A percentile compares a stretch with the other conserved stretches of the same genome.
phyloP scores from a whole-genome alignment of 2,329 filamentous ascomycete genomes.

The Xylariaceae sp. region DNA sequence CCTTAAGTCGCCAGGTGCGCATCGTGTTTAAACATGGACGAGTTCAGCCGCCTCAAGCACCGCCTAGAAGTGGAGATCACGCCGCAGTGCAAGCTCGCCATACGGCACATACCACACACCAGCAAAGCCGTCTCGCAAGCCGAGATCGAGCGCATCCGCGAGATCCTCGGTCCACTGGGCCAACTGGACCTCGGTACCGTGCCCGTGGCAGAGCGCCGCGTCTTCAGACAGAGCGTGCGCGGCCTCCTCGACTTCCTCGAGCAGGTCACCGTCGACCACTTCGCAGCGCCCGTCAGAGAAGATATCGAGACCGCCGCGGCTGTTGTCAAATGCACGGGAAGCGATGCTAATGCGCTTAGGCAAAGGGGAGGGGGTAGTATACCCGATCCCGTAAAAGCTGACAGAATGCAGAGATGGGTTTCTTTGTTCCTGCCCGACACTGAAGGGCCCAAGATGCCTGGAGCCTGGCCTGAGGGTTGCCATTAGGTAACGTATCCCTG shows the following conservation, averaged over 20 bases:
- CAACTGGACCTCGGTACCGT: not conserved
- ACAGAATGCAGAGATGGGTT: not conserved
- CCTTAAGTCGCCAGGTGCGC: no score
- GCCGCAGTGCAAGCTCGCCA: no score
- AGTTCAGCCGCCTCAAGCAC: no score
- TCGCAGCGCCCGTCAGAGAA: no score
- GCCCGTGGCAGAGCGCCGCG: not conserved
- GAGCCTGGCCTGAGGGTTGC: not conserved
- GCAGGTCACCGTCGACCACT: not conserved
- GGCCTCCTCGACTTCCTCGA: constrained; percentile 1
- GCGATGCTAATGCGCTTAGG: no score
- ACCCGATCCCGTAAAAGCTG: not conserved
- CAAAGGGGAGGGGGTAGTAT: not conserved
- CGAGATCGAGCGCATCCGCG: no score
- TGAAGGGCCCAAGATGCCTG: not conserved
- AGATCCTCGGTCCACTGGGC: not conserved
- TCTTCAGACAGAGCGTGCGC: not conserved
- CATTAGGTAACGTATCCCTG: constrained; percentile 1
- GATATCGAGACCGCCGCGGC: no score
- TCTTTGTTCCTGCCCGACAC: not conserved
- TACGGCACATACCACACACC: no score
- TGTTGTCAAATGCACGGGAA: no score
- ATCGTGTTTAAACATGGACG: no score
- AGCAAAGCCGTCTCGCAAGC: no score
- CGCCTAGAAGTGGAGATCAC: no score